A percentile compares a stretch with the other conserved stretches of the same genome.
phyloP scores from a whole-genome alignment of 139 green algal genomes.

The Chlamydomonas eustigma region DNA sequence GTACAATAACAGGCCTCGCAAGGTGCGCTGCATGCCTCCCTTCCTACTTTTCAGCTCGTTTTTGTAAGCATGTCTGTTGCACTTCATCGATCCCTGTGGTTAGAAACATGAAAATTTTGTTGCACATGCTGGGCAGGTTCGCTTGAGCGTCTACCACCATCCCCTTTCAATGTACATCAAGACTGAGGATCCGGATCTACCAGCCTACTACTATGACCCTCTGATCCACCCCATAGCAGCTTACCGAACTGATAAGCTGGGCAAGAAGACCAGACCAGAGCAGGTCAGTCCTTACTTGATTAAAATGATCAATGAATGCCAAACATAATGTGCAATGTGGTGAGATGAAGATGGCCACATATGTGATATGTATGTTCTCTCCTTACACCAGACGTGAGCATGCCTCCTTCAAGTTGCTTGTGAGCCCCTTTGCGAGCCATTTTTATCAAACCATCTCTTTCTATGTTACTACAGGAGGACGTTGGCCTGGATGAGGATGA shows the following conservation, averaged over 20 bases:
- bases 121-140: conserved; percentile 68
- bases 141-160: conserved; percentile 85
- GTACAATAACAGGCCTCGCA: conserved; percentile 98
- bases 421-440: no score
- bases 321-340: no score
- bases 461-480: conserved; percentile 31
- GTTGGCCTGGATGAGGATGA: conserved; percentile 83
- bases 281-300: no score
- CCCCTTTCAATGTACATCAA: conserved; percentile 99
- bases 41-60: neutral
- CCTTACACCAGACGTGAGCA: no score
- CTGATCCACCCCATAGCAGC: conserved; percentile 96
- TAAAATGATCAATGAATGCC: no score
- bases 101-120: no score
- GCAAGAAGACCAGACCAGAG: neutral
- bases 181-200: conserved; percentile 97
- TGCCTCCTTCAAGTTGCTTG: no score
- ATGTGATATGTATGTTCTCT: no score
- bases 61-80: neutral
- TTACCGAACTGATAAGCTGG: conserved; percentile 53
- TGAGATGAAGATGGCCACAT: no score
- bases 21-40: conserved; percentile 52
- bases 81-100: no score
- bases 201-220: conserved; percentile 98
- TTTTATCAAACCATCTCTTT: no score